Evolutionary conservation across 225 moss, liverwort and hornwort species (phyloP), one percentile per base, ranked within the genome.

Genomic region (Rhytidiadelphus loreus): DNA sequence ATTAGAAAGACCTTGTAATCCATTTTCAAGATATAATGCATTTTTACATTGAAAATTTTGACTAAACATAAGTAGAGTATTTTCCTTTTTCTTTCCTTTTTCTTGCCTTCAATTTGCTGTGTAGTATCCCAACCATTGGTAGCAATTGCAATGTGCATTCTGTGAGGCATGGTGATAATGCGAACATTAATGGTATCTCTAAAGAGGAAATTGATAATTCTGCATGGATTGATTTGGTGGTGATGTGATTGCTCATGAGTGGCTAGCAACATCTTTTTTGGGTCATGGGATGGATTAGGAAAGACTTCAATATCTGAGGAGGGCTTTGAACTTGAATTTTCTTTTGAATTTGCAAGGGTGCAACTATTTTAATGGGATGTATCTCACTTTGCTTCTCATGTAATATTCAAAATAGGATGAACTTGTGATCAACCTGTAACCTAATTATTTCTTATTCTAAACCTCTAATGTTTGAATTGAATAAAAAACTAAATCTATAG

Each of bases 211-310:
- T 76, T 50, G 8, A 33, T 50, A 50, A 4, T 48, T 19, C 4
- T 32, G 32, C 12, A 74, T 32, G n/a, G n/a, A n/a, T n/a, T n/a
- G 20, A 48, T 50, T 20, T 0, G 0, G 0, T 3, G 7, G 30
- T 48, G 48, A 17, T 48, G 10, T 48, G 18, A 74, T 12, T 0
- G 0, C 5, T 18, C 3, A 72, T 29, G 17, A 28, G 16, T 16
- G 2, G 9, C 11, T 43, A 72, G 72, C 3, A 73, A 16, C 7
- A 11, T 18, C 72, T 72, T 12, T 72, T 9, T 3, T 4, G 9
- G 13, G 12, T 76, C 4, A 33, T 0, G 19, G 0, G 5, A 53
- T 14, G 3, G 5, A 77, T 23, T 35, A 35, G 8, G 12, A 75
- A 75, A 75, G 50, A 32, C 0, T 75, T 4, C 2, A 50, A 48